These are phyloP conservation scores for Nothopassalora personata DNA, from an alignment of 2,329 filamentous ascomycete species.

Conservation along the genomic window DNA sequence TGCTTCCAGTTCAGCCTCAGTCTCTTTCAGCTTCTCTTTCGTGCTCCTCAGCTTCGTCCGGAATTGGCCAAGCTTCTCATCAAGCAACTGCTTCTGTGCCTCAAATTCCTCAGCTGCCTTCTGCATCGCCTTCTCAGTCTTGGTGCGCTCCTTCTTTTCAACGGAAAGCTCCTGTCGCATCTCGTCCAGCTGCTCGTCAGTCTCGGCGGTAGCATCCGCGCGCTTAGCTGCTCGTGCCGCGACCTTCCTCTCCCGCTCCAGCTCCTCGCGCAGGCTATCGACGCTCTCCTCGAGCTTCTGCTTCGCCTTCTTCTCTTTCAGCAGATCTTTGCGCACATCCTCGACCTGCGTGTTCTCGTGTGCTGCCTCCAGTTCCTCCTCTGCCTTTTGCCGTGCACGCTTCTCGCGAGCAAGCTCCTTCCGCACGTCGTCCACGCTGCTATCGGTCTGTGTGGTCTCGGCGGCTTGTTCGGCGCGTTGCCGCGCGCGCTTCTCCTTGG, in stretches of 20 bases:
- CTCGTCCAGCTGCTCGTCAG: constrained; percentile 42
- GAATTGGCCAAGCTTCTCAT: constrained; percentile 65
- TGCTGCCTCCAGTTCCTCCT: constrained; percentile 35
- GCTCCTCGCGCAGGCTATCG: constrained; percentile 28
- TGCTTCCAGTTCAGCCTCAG: constrained; percentile 47
- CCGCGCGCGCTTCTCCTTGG: constrained; percentile 42
- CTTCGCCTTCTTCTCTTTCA: constrained; percentile 31
- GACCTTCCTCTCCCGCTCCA: constrained; percentile 32
- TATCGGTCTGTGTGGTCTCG: constrained; percentile 29
- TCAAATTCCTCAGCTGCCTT: constrained; percentile 58
- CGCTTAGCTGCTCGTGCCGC: constrained; percentile 37
- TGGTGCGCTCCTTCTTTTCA: constrained; percentile 49
- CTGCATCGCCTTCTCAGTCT: constrained; percentile 48
- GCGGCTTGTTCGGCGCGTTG: constrained; percentile 38
- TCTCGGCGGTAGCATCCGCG: constrained; percentile 37
- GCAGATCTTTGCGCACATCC: constrained; percentile 30
- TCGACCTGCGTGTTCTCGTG: constrained; percentile 33
- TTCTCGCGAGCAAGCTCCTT: constrained; percentile 32
- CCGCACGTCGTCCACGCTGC: constrained; percentile 29
- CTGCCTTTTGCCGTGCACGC: constrained; percentile 29
- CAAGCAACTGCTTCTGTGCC: constrained; percentile 58
- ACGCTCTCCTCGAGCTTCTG: constrained; percentile 35
- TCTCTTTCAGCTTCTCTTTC: constrained; percentile 68
- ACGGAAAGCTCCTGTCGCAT: constrained; percentile 47
- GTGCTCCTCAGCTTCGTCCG: constrained; percentile 63